Base-by-base conservation (phyloP, 163 green algal species). In the Chlamydomonas reinhardtii region DNA sequence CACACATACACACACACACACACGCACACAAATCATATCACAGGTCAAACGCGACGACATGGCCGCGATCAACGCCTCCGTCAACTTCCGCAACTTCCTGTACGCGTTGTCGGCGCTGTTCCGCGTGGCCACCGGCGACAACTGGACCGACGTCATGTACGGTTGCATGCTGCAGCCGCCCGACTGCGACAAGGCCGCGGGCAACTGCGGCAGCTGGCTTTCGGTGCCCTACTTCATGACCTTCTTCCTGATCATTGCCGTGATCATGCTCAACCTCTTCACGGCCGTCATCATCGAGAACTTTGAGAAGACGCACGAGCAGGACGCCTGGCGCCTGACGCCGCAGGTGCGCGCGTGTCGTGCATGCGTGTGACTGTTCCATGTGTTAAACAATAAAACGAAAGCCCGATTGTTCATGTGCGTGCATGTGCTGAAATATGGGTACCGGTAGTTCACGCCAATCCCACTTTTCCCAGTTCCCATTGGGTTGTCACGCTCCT, bases 201-300 rank as follows among this genome's bases (percentile, higher is more conserved):
- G 88, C 25, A 84, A 92, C 29, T 97, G 94, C 83, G 94, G 93
- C 74, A 91, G 69, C 56, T 92, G 85, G 61, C 75, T 93, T 22
- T 88, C 89, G 8, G 59, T 93, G 43, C 90, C 91, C 32, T 95
- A 94, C 82, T 95, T 96, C 84, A 74, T 96, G 20, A 90, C 80
- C 39, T 96, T 96, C 81, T 92, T 96, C 66, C 76, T 95, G n/a
- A 54, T 95, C 9, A 92, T 95, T 37, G 84, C 89, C 74, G 91
- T 95, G 76, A 94, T 97, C 86, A 93, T 97, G 92, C 89, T 96
- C 68, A 94, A 96, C 83, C 91, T 97, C 27, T 96, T 96, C 88
- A 95, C 92, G 20, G 91, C 91, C 37, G 91, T 96, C 66, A 92
- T 95, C 80, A 90, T 96, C 59, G 93, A 97, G 85, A 96, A 92